Base-by-base conservation (phyloP, 768 basidiomycete species). In the Pleurotus platypus region DNA sequence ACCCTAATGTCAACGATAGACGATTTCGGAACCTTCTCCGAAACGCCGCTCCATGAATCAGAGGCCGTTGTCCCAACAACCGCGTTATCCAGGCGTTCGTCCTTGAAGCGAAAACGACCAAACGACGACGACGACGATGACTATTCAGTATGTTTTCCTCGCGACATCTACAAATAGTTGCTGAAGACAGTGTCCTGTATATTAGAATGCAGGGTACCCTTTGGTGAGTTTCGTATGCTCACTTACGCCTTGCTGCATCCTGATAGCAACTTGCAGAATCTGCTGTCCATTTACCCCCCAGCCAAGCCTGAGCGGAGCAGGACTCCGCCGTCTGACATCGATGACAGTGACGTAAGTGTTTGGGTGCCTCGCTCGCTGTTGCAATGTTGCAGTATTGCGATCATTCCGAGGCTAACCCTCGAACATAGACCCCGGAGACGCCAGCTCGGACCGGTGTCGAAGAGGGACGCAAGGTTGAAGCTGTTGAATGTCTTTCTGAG, bases 271-370 rank as follows among this genome's bases (percentile, higher is more conserved):
- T 3, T 42, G 13, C 58, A 81, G 79, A 80, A 81, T 56, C 71
- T 79, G n/a, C 67, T 71, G 2, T 69, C 77, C 55, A 77, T 80
- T 55, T 80, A 81, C 60, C 78, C 79, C 57, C 63, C 68, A 3
- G 66, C 66, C 55, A 70, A 69, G 18, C 18, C 18, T 18, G 18
- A 18, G 60, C 60, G 76, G 59, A 78, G 69, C 66, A 75, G 63
- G 66, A 79, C 78, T 37, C 77, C 77, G n/a, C 72, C 77, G 15
- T 50, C 62, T 9, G 69, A 74, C 56, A 62, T 61, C 38, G 65
- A 62, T 12, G 56, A 62, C 13, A 60, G 63, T 22, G 68, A 66
- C 56, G 72, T 67, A 67, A 57, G 66, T 68, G 51, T 37, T 16
- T 26, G 8, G 53, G 8, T 24, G 13, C 37, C 42, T 50, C 49